phyloP scores from a whole-genome alignment of 495 filamentous ascomycete species.

The Extremus antarcticus region DNA sequence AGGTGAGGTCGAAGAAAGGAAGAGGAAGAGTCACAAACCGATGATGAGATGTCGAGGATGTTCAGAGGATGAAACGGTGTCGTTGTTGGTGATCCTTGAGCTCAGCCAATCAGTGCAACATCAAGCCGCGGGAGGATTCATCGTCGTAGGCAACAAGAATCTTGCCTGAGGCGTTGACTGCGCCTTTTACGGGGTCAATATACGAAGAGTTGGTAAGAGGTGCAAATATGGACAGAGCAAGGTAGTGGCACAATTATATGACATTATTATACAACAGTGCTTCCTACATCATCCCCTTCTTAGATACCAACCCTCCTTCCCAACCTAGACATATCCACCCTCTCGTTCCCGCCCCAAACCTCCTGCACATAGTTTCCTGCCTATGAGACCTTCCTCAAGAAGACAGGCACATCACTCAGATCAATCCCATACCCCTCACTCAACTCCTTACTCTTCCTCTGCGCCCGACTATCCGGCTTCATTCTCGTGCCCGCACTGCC shows the following conservation, averaged over 20 bases:
- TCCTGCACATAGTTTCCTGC: no score
- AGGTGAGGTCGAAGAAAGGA: not conserved
- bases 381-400: constrained; percentile 15
- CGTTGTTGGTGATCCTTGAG: not conserved
- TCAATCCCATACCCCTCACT: constrained; percentile 27
- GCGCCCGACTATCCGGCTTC: constrained; percentile 18
- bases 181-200: no score
- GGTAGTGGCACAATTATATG: no score
- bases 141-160: not conserved
- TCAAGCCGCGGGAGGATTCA: not conserved
- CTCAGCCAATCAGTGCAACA: not conserved
- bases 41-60: not conserved
- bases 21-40: not conserved
- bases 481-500: constrained; percentile 35
- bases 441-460: constrained; percentile 30
- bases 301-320: not conserved
- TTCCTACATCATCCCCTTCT: no score
- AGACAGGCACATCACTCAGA: constrained; percentile 34
- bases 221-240: no score
- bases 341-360: not conserved
- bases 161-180: no score
- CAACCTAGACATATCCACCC: not conserved
- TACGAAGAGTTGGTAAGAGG: no score
- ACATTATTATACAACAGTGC: no score
- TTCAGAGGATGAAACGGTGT: not conserved